phyloP scores from a whole-genome alignment of 2,329 filamentous ascomycete genomes.

The Nothomitra cinnamomea region DNA sequence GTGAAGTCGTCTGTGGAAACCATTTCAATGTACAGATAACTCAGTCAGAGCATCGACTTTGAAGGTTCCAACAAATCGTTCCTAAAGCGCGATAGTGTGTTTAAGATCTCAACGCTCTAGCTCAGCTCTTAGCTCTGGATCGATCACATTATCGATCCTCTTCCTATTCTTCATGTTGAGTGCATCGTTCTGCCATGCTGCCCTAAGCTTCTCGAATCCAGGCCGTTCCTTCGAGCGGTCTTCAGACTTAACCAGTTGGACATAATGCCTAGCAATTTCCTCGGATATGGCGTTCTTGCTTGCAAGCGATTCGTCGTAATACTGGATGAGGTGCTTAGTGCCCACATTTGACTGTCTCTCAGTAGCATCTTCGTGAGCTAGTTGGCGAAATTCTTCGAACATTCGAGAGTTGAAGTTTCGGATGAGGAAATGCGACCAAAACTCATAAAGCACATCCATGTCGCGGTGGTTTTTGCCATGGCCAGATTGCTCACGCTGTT shows the following conservation, averaged over 20 bases:
- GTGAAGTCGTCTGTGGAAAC: neutral
- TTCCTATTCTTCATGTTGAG: slow-evolving; percentile 39
- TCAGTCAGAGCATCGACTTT: neutral
- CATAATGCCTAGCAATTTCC: slow-evolving; percentile 35
- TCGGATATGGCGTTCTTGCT: slow-evolving; percentile 34
- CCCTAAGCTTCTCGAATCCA: slow-evolving; percentile 33
- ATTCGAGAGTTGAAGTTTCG: slow-evolving; percentile 58
- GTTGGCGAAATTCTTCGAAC: slow-evolving; percentile 56
- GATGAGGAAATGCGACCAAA: slow-evolving; percentile 58
- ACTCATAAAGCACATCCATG: slow-evolving; percentile 53
- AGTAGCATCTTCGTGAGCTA: slow-evolving; percentile 46
- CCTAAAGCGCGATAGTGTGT: neutral
- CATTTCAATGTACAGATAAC: neutral
- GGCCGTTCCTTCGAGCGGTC: slow-evolving; percentile 22
- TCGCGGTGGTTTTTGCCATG: slow-evolving; percentile 32
- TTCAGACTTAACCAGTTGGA: slow-evolving; percentile 35
- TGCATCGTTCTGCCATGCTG: slow-evolving; percentile 35
- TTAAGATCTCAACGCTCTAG: slow-evolving; percentile 24
- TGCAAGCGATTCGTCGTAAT: slow-evolving; percentile 42
- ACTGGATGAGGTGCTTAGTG: slow-evolving; percentile 44
- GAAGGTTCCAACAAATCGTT: neutral
- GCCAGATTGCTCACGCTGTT: slow-evolving; percentile 28
- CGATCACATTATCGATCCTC: slow-evolving; percentile 35
- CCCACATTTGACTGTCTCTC: slow-evolving; percentile 36
- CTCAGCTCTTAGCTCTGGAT: slow-evolving; percentile 31